Evolutionary conservation across 2,329 filamentous ascomycete species (phyloP).

Genomic region (Coniochaeta pulveracea): DNA sequence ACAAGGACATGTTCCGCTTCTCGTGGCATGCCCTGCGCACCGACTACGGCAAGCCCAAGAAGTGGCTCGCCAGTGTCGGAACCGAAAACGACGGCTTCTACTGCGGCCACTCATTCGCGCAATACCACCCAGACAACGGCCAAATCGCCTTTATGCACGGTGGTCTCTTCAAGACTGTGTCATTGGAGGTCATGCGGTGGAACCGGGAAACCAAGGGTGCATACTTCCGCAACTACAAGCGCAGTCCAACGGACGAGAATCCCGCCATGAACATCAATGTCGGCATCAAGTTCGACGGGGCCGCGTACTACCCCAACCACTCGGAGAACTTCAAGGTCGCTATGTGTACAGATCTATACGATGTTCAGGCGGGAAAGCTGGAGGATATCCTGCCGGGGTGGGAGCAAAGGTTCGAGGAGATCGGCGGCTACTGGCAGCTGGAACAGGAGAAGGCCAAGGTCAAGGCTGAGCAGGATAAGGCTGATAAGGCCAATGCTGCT

Average conservation of each 20-base stretch:
- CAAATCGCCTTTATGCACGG: constrained; percentile 20
- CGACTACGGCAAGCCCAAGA: constrained; percentile 15
- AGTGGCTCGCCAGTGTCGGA: constrained; percentile 19
- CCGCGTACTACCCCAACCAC: constrained; percentile 7
- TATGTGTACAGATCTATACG: constrained; percentile 10
- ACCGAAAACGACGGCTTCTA: constrained; percentile 14
- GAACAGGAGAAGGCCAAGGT: constrained; percentile 2
- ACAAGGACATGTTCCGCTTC: constrained; percentile 23
- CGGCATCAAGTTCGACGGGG: constrained; percentile 9
- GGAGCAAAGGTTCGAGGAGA: constrained; percentile 6
- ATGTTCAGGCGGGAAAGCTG: constrained; percentile 7
- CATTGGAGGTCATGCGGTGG: constrained; percentile 13
- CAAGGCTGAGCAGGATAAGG: constrained; percentile 10
- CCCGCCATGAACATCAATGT: constrained; percentile 6
- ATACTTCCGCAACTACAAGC: constrained; percentile 18
- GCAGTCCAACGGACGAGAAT: constrained; percentile 5
- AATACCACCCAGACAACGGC: constrained; percentile 19
- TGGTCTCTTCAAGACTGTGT: constrained; percentile 18
- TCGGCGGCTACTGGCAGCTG: constrained; percentile 8
- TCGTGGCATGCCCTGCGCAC: constrained; percentile 22
- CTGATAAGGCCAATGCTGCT: neutral
- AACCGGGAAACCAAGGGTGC: constrained; percentile 14
- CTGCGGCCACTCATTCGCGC: constrained; percentile 21
- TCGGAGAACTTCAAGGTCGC: constrained; percentile 5
- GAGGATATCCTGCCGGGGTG: constrained; percentile 9